Evolutionary conservation across 352 stramenopile genomes (phyloP).

Genomic region (Phytophthora sp.): DNA sequence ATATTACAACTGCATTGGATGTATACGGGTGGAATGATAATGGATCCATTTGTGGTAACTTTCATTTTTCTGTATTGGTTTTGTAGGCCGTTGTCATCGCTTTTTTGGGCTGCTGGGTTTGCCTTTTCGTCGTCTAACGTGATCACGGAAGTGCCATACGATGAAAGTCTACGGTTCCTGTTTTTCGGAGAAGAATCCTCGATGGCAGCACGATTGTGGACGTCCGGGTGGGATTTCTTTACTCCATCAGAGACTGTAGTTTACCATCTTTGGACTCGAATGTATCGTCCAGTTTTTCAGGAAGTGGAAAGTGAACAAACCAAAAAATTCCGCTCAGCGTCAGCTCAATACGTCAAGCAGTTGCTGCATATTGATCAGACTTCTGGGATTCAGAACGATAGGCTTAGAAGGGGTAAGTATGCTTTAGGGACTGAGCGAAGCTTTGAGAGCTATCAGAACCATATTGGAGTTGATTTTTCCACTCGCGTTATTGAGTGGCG

Average conservation of each 20-base stretch:
- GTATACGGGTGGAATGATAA: too few species aligned
- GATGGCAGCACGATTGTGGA: conserved; percentile 92
- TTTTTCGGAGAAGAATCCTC: conserved; percentile 96
- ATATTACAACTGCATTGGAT: too few species aligned
- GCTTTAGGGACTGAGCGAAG: conserved; percentile 42
- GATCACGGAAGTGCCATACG: conserved; percentile 84
- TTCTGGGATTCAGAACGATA: conserved; percentile 1
- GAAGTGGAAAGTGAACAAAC: conserved; percentile 59
- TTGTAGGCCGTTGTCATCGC: conserved; percentile 58
- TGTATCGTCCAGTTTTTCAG: conserved; percentile 77
- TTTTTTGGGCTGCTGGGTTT: conserved; percentile 82
- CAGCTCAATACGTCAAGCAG: conserved; percentile 35
- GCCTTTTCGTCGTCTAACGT: conserved; percentile 62
- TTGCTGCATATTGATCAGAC: conserved; percentile 27
- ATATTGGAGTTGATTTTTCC: conserved; percentile 61
- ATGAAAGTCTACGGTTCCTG: conserved; percentile 81
- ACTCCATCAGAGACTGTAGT: conserved; percentile 71
- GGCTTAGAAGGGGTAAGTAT: conserved; percentile 9
- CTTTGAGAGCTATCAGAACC: conserved; percentile 54
- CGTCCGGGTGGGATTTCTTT: conserved; percentile 91
- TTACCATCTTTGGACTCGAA: conserved; percentile 93
- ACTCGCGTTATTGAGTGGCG: conserved; percentile 52
- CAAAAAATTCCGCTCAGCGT: conserved; percentile 25
- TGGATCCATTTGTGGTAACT: too few species aligned
- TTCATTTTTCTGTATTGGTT: conserved; percentile 6